These are phyloP conservation scores for Botryotinia globosa DNA, from an alignment of 2,329 filamentous ascomycete species.

Conservation along the genomic window DNA sequence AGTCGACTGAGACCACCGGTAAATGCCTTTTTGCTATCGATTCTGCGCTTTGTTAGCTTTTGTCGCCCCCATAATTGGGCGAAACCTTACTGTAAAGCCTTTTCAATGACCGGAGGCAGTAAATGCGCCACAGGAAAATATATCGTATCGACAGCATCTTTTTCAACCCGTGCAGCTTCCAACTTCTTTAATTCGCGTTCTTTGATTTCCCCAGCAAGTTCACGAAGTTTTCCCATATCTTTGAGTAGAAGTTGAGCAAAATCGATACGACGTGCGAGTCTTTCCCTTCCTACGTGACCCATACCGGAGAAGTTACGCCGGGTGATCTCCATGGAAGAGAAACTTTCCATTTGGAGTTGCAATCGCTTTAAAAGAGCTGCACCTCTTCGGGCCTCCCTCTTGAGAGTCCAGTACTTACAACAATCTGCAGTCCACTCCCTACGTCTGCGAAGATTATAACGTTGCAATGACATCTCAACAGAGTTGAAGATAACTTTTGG, in stretches of 20 bases:
- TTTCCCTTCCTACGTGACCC: conserved; percentile 77
- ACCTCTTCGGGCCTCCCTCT: conserved; percentile 86
- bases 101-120: conserved; percentile 74
- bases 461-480: conserved; percentile 77
- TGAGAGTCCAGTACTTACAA: conserved; percentile 97
- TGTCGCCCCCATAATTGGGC: neutral
- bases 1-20: conserved; percentile 50
- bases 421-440: conserved; percentile 92
- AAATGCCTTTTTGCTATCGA: conserved; percentile 62
- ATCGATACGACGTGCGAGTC: conserved; percentile 78
- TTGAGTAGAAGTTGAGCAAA: conserved; percentile 75
- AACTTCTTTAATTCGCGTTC: conserved; percentile 76
- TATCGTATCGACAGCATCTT: conserved; percentile 77
- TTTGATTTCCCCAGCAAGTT: conserved; percentile 68
- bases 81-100: conserved; percentile 71
- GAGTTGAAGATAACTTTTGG: conserved; percentile 83
- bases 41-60: conserved; percentile 49
- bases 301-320: conserved; percentile 93
- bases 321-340: conserved; percentile 96
- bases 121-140: conserved; percentile 86
- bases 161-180: conserved; percentile 71
- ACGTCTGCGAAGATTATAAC: conserved; percentile 80
- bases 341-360: conserved; percentile 92
- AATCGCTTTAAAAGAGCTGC: conserved; percentile 89
- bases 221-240: conserved; percentile 74